phyloP scores from a whole-genome alignment of 2,329 filamentous ascomycete genomes.

The Aspergillus hiratsukae region DNA sequence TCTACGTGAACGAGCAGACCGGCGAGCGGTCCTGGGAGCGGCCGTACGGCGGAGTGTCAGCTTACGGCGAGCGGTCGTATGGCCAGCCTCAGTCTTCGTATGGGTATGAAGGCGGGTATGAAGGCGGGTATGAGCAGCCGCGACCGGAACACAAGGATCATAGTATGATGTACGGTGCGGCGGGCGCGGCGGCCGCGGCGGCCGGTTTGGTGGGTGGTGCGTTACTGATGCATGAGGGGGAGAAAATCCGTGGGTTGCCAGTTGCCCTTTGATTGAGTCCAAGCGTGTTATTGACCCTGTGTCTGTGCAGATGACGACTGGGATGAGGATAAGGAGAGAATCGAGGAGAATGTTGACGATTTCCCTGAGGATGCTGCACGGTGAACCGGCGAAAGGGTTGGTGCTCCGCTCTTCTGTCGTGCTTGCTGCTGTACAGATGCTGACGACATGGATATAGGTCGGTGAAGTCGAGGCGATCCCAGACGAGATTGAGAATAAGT shows the following conservation, averaged over 20 bases:
- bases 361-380: conserved; percentile 42
- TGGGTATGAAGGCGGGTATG: conserved; percentile 2
- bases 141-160: conserved; percentile 23
- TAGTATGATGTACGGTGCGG: conserved; percentile 33
- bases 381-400: conserved; percentile 41
- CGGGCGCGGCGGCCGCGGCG: conserved; percentile 37
- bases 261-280: neutral
- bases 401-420: neutral
- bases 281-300: neutral
- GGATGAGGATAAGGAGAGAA: conserved; percentile 28
- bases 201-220: conserved; percentile 43
- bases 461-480: conserved; percentile 41
- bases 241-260: conserved; percentile 31
- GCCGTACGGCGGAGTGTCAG: conserved; percentile 20
- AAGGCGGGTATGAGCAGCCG: conserved; percentile 15
- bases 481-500: conserved; percentile 23
- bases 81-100: conserved; percentile 8
- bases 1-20: conserved; percentile 46
- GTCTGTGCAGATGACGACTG: conserved; percentile 27
- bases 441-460: conserved; percentile 17
- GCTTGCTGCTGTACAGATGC: no score
- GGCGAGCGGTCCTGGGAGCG: conserved; percentile 41
- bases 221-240: conserved; percentile 43
- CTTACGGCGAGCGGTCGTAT: conserved; percentile 5
- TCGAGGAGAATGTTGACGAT: conserved; percentile 35